phyloP scores from a whole-genome alignment of 163 green algal species.

The Chloromonas sp. region DNA sequence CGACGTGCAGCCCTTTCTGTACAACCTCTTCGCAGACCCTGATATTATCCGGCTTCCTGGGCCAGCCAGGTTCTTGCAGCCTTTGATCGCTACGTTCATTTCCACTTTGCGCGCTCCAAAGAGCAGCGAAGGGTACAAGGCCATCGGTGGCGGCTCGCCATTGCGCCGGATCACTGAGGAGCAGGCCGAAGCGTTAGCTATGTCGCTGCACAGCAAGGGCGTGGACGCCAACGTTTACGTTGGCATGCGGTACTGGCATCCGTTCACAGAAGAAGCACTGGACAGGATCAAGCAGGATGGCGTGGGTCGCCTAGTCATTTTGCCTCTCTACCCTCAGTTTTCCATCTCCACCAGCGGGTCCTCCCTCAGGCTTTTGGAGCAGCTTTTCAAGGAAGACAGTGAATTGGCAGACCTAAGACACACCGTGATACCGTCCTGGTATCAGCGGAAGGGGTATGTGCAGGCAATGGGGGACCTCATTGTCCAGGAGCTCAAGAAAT shows the following conservation, averaged over 20 bases:
- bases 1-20: constrained; percentile 97
- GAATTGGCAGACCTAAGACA: constrained; percentile 67
- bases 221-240: constrained; percentile 79
- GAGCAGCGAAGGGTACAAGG: constrained; percentile 79
- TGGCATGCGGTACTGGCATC: constrained; percentile 98
- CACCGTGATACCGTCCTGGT: constrained; percentile 93
- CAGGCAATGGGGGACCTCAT: constrained; percentile 89
- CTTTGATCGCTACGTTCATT: constrained; percentile 74
- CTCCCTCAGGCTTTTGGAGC: constrained; percentile 80
- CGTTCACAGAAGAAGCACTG: constrained; percentile 96
- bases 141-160: constrained; percentile 92
- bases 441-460: constrained; percentile 81
- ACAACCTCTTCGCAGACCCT: constrained; percentile 97
- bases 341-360: constrained; percentile 91
- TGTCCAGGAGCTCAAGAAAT: constrained; percentile 55
- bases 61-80: constrained; percentile 74
- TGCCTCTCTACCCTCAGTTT: constrained; percentile 98
- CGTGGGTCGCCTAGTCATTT: constrained; percentile 84
- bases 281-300: constrained; percentile 78
- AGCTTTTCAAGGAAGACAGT: constrained; percentile 53
- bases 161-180: constrained; percentile 91
- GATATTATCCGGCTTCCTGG: constrained; percentile 86
- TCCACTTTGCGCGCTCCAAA: constrained; percentile 85
- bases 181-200: constrained; percentile 70
- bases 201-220: constrained; percentile 52